A percentile compares a stretch with the other conserved stretches of the same genome.
These are phyloP conservation scores for Trifolium pratense DNA, from an alignment of 306 rosid genomes.

Conservation along the genomic window DNA sequence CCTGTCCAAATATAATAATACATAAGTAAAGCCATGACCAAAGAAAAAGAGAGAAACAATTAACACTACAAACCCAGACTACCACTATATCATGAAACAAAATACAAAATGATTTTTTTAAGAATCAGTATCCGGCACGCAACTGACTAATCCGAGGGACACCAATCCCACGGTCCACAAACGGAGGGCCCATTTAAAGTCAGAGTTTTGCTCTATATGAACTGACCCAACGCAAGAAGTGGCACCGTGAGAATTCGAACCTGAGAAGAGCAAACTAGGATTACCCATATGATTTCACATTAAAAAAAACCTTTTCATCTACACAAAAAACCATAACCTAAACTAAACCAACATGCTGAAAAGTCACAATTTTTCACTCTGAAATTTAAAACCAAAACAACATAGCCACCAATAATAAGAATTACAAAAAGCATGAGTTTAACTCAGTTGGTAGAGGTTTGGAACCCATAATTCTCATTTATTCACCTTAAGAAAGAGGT, in stretches of 20 bases:
- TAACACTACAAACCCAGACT: neutral
- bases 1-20: slow-evolving; percentile 55
- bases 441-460: no score
- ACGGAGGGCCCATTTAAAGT: no score
- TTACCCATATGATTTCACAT: no score
- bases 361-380: slow-evolving; percentile 14
- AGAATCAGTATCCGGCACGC: no score
- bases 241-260: no score
- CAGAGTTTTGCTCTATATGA: no score
- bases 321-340: slow-evolving; percentile 26
- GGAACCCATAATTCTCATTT: no score
- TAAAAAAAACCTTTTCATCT: neutral
- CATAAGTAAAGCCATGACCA: slow-evolving; percentile 31
- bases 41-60: slow-evolving; percentile 3
- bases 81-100: neutral
- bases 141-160: no score
- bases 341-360: neutral
- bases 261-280: no score
- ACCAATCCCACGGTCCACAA: no score
- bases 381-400: neutral
- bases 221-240: no score
- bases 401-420: neutral
- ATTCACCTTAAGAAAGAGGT: no score
- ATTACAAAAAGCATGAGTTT: neutral
- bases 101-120: neutral